Percentiles rank a stretch among this genome's conserved stretches.
Evolutionary conservation across 306 rosid species (phyloP).

Genomic region (Begonia peltatifolia): DNA sequence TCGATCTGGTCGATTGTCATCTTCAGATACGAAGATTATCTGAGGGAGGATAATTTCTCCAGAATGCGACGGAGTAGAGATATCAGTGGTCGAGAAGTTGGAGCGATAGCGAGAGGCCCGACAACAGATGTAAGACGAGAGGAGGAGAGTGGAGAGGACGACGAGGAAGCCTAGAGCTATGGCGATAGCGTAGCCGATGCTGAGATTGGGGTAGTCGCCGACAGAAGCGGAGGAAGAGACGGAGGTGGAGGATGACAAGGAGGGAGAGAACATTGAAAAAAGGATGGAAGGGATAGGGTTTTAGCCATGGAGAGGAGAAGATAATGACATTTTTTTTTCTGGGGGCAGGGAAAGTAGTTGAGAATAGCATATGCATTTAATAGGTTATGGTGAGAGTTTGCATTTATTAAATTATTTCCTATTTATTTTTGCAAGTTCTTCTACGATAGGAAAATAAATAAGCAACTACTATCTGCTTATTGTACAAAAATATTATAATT

Average conservation of each 20-base stretch:
- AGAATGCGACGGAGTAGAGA: background rate
- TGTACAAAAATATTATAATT: too few relatives aligned
- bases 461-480: too few relatives aligned
- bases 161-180: constrained; percentile 64
- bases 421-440: too few relatives aligned
- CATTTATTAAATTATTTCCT: too few relatives aligned
- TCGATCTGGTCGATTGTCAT: constrained; percentile 21
- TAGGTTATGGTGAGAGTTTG: constrained; percentile 10
- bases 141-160: constrained; percentile 37
- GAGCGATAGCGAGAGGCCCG: constrained; percentile 25
- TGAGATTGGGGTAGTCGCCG: constrained; percentile 37
- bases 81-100: background rate
- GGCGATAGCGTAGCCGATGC: constrained; percentile 55
- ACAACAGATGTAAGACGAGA: constrained; percentile 41
- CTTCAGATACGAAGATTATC: constrained; percentile 65
- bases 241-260: constrained; percentile 18
- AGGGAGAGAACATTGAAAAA: constrained; percentile 19
- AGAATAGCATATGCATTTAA: constrained; percentile 62
- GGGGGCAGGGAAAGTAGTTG: constrained; percentile 38
- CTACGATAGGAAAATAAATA: too few relatives aligned
- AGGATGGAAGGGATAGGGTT: constrained; percentile 15
- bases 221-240: constrained; percentile 2
- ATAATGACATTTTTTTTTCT: background rate
- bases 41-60: constrained; percentile 58
- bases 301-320: constrained; percentile 38